Evolutionary conservation across 306 rosid genomes (phyloP).

Genomic region (Cucurbita maxima): DNA sequence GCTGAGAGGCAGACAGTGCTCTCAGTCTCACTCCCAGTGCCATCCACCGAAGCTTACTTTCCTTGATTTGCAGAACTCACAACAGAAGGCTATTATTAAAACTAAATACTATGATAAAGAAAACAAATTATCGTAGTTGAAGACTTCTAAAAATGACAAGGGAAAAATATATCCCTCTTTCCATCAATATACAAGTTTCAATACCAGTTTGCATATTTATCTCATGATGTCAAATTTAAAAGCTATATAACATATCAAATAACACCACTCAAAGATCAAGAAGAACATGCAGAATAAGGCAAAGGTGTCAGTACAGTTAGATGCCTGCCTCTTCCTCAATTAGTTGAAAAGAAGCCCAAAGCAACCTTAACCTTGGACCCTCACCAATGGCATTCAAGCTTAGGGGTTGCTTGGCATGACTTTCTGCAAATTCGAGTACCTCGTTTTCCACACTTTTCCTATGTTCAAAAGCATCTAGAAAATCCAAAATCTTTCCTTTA

Average conservation of each 20-base stretch:
- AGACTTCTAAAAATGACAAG: not conserved
- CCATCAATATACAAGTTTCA: not conserved
- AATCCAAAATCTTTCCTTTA: slow-evolving; percentile 55
- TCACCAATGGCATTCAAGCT: slow-evolving; percentile 74
- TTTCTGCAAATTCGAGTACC: slow-evolving; percentile 23
- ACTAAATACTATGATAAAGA: not conserved
- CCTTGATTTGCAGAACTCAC: not conserved
- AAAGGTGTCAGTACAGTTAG: slow-evolving; percentile 17
- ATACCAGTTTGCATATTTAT: not conserved
- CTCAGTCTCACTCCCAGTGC: no score
- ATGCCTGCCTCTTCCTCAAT: slow-evolving; percentile 75
- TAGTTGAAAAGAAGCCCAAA: slow-evolving; percentile 64
- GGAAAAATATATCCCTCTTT: not conserved
- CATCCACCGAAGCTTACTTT: no score
- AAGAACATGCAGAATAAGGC: slow-evolving; percentile 1
- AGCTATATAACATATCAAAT: not conserved
- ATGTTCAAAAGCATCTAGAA: slow-evolving; percentile 49
- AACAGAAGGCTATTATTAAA: not conserved
- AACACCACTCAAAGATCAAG: not conserved
- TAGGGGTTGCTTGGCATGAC: slow-evolving; percentile 34
- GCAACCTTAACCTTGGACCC: slow-evolving; percentile 75
- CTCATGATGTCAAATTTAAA: not conserved
- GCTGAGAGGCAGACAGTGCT: not conserved
- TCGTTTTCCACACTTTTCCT: slow-evolving; percentile 32
- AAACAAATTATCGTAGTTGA: not conserved